Percentiles rank a stretch among this genome's conserved stretches.
phyloP scores from a whole-genome alignment of 768 basidiomycete species.

The Boletus bicolor region DNA sequence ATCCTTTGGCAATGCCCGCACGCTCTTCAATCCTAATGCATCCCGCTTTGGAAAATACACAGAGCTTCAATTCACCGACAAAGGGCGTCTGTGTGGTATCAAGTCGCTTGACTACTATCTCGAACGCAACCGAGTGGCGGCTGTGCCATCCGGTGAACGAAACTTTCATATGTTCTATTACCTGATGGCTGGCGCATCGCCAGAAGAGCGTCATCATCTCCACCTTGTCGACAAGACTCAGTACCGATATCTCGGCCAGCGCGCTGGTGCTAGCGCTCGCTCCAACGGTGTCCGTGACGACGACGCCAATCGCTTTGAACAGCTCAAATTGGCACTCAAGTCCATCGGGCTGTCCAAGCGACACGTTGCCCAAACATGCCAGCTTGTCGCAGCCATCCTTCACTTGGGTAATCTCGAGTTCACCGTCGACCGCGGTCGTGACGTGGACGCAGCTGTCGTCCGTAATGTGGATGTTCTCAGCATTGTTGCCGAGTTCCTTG shows the following conservation, averaged over 20 bases:
- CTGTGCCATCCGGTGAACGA: constrained; percentile 85
- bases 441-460: constrained; percentile 92
- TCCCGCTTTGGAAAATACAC: constrained; percentile 98
- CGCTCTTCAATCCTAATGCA: constrained; percentile 90
- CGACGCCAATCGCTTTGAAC: constrained; percentile 86
- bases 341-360: constrained; percentile 90
- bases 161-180: constrained; percentile 99
- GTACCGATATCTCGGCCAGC: constrained; percentile 85
- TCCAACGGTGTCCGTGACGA: constrained; percentile 60
- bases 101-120: constrained; percentile 98
- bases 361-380: constrained; percentile 93
- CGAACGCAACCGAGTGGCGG: constrained; percentile 85
- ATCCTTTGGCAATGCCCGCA: constrained; percentile 89
- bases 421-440: constrained; percentile 72
- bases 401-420: constrained; percentile 97
- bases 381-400: constrained; percentile 91
- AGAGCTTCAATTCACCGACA: constrained; percentile 94
- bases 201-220: constrained; percentile 87
- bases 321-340: constrained; percentile 93
- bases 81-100: constrained; percentile 81
- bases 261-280: constrained; percentile 43
- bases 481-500: constrained; percentile 88
- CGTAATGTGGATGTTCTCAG: constrained; percentile 79
- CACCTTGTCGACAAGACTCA: constrained; percentile 75
- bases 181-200: constrained; percentile 83